A percentile compares a stretch with the other conserved stretches of the same genome.
Conservation (phyloP, 306 rosid species). For the Inga leiocalycina region DNA sequence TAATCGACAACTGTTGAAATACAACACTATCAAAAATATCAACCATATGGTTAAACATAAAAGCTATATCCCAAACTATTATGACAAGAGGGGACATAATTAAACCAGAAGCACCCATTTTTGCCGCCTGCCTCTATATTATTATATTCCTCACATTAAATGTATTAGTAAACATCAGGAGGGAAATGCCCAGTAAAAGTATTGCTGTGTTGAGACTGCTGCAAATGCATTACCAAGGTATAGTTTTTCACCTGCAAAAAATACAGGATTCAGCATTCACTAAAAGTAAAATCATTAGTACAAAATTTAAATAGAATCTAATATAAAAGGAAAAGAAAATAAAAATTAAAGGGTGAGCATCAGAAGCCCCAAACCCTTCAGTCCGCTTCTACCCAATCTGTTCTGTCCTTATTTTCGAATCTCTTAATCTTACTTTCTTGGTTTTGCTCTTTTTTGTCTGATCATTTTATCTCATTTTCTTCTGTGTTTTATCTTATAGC, state of each 20-base stretch:
- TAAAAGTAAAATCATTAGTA: not conserved
- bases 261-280: slow-evolving; percentile 18
- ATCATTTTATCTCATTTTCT: not conserved
- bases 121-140: slow-evolving; percentile 19
- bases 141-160: slow-evolving; percentile 26
- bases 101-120: slow-evolving; percentile 32
- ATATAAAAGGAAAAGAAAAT: not conserved
- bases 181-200: slow-evolving; percentile 81
- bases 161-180: slow-evolving; percentile 75
- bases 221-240: slow-evolving; percentile 91
- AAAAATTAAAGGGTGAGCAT: not conserved
- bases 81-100: slow-evolving; percentile 20
- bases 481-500: not conserved
- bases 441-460: not conserved
- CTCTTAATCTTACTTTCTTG: not conserved
- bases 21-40: slow-evolving; percentile 32
- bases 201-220: slow-evolving; percentile 87
- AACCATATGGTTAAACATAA: slow-evolving; percentile 25
- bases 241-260: slow-evolving; percentile 79
- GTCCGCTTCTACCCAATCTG: not conserved
- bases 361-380: not conserved
- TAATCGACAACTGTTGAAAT: slow-evolving; percentile 17
- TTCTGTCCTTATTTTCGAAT: not conserved
- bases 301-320: not conserved
- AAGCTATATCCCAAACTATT: slow-evolving; percentile 31